phyloP scores from a whole-genome alignment of 2,329 filamentous ascomycete genomes.

The Trichophyton benhamiae region DNA sequence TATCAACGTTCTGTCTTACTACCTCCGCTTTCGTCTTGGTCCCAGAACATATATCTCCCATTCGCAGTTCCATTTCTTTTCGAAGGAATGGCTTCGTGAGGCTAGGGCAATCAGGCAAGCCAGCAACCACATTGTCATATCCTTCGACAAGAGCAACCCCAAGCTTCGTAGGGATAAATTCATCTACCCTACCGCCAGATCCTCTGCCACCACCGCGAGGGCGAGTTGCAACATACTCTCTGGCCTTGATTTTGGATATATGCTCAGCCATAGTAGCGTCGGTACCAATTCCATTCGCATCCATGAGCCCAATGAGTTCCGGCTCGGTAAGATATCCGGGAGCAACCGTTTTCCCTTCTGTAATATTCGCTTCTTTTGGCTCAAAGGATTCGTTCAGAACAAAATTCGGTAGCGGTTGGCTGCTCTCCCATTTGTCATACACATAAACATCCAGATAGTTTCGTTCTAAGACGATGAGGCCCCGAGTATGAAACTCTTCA shows the following conservation, averaged over 20 bases:
- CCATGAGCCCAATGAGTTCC: conserved; percentile 91
- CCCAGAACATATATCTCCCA: conserved; percentile 94
- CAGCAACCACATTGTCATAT: conserved; percentile 87
- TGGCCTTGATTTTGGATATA: conserved; percentile 85
- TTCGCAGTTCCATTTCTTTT: conserved; percentile 94
- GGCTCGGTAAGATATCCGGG: conserved; percentile 87
- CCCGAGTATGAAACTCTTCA: conserved; percentile 70
- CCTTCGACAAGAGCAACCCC: conserved; percentile 87
- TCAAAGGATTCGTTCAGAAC: conserved; percentile 68
- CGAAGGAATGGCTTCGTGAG: conserved; percentile 90
- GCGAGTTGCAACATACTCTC: conserved; percentile 68
- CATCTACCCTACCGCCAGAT: conserved; percentile 48
- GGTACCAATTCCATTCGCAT: conserved; percentile 94
- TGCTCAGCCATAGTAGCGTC: conserved; percentile 99
- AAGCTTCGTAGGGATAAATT: conserved; percentile 85
- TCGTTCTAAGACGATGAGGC: conserved; percentile 69
- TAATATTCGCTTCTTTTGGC: conserved; percentile 77
- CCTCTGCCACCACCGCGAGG: conserved; percentile 30
- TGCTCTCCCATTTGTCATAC: conserved; percentile 94
- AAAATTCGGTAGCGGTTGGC: conserved; percentile 68
- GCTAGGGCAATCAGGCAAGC: conserved; percentile 52
- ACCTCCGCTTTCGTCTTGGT: conserved; percentile 61
- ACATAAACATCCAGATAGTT: conserved; percentile 95
- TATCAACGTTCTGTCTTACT: conserved; percentile 67
- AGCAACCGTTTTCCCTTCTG: conserved; percentile 76